phyloP scores from a whole-genome alignment of 1,139 yeast species.

The Candida neerlandica region DNA sequence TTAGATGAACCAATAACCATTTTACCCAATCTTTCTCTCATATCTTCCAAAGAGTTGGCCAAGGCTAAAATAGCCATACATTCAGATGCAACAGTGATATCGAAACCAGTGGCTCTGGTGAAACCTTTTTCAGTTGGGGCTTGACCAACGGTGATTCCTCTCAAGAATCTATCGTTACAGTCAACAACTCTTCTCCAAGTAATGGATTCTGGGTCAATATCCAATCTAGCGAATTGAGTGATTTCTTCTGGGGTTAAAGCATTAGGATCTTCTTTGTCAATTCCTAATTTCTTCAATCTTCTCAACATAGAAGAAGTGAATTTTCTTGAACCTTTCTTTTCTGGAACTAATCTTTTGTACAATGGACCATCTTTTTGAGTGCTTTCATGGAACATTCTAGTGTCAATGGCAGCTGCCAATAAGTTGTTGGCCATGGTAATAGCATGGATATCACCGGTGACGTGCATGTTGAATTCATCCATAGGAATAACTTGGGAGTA shows the following conservation, averaged over 20 bases:
- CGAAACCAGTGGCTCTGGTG: conserved; percentile 90
- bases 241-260: conserved; percentile 81
- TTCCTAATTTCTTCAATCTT: conserved; percentile 80
- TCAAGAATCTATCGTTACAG: conserved; percentile 89
- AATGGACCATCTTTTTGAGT: conserved; percentile 91
- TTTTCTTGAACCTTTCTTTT: conserved; percentile 77
- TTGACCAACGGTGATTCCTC: conserved; percentile 90
- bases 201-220: conserved; percentile 90
- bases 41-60: conserved; percentile 75
- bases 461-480: conserved; percentile 98
- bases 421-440: conserved; percentile 93
- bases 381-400: conserved; percentile 94
- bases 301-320: conserved; percentile 80
- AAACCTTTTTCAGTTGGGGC: conserved; percentile 95
- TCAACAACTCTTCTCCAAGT: conserved; percentile 98
- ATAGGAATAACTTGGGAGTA: conserved; percentile 98
- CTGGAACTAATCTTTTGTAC: conserved; percentile 85
- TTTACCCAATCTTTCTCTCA: conserved; percentile 87
- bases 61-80: conserved; percentile 98
- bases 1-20: conserved; percentile 88
- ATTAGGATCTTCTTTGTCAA: conserved; percentile 78
- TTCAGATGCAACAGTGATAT: conserved; percentile 95
- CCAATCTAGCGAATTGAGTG: conserved; percentile 76
- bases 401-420: conserved; percentile 96
- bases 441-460: conserved; percentile 98